phyloP scores from a whole-genome alignment of 2,329 filamentous ascomycete genomes.

The Beauveria sp. region DNA sequence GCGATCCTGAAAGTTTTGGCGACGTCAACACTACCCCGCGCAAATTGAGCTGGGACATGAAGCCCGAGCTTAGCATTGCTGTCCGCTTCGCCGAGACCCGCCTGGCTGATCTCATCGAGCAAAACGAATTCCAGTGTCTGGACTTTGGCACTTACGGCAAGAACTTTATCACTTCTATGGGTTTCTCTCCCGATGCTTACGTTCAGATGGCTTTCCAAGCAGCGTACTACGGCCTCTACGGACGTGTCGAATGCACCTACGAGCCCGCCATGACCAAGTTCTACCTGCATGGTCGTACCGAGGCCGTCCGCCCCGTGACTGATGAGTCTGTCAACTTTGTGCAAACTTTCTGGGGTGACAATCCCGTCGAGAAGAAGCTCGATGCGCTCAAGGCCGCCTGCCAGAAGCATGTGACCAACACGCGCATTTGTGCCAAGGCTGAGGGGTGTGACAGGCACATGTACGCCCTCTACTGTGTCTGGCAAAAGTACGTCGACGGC shows the following conservation, averaged over 20 bases:
- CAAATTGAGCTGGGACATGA: constrained; percentile 97
- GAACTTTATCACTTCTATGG: constrained; percentile 95
- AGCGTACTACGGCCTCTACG: constrained; percentile 94
- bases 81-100: constrained; percentile 93
- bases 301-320: constrained; percentile 83
- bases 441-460: constrained; percentile 88
- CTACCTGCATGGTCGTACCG: constrained; percentile 87
- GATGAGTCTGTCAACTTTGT: constrained; percentile 82
- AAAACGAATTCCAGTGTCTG: constrained; percentile 90
- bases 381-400: constrained; percentile 79
- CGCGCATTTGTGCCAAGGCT: constrained; percentile 79
- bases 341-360: constrained; percentile 89
- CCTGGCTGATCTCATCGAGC: constrained; percentile 86
- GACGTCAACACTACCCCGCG: constrained; percentile 90
- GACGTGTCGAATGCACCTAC: constrained; percentile 88
- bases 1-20: constrained; percentile 84
- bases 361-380: constrained; percentile 73
- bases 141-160: constrained; percentile 89
- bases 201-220: constrained; percentile 99
- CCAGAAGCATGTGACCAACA: constrained; percentile 70
- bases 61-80: constrained; percentile 81
- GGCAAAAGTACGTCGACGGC: constrained; percentile 82
- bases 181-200: constrained; percentile 93
- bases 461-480: constrained; percentile 89
- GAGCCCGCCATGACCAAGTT: constrained; percentile 98